Evolutionary conservation across 2,329 filamentous ascomycete species (phyloP).

Genomic region (Incumbomyces lentus): DNA sequence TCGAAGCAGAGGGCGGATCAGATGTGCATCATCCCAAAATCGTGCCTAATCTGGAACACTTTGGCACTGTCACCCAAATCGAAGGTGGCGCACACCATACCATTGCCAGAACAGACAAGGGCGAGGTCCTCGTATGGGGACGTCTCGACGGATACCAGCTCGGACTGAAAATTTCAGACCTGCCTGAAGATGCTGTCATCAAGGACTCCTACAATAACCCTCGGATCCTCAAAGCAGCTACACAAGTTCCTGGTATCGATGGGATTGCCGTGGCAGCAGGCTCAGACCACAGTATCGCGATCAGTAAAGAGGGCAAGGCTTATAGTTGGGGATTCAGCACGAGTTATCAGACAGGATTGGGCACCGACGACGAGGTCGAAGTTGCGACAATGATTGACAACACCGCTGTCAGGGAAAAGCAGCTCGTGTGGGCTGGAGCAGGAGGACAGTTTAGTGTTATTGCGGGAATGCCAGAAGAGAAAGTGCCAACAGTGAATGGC

Average conservation of each 20-base stretch:
- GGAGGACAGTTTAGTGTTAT: constrained; percentile 62
- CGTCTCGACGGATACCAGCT: constrained; percentile 50
- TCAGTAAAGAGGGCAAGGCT: constrained; percentile 58
- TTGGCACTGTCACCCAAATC: constrained; percentile 51
- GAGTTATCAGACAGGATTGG: constrained; percentile 71
- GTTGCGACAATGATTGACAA: constrained; percentile 74
- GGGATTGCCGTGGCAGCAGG: constrained; percentile 51
- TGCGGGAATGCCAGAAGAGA: constrained; percentile 21
- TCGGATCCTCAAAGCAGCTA: constrained; percentile 63
- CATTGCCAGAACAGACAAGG: constrained; percentile 43
- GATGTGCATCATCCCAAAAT: constrained; percentile 62
- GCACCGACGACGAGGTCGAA: constrained; percentile 67
- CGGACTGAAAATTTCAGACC: constrained; percentile 48
- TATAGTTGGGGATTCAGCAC: constrained; percentile 73
- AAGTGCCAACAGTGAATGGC: constrained; percentile 14
- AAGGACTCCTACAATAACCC: constrained; percentile 51
- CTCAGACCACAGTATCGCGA: constrained; percentile 62
- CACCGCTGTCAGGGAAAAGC: constrained; percentile 64
- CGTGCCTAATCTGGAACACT: constrained; percentile 50
- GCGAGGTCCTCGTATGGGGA: constrained; percentile 50
- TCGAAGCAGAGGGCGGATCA: constrained; percentile 50
- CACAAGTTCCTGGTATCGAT: constrained; percentile 48
- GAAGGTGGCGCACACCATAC: constrained; percentile 70
- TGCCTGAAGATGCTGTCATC: constrained; percentile 50
- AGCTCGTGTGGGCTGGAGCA: constrained; percentile 68